Conservation (phyloP, 78 protist species). For the Protostelium mycophagum region DNA sequence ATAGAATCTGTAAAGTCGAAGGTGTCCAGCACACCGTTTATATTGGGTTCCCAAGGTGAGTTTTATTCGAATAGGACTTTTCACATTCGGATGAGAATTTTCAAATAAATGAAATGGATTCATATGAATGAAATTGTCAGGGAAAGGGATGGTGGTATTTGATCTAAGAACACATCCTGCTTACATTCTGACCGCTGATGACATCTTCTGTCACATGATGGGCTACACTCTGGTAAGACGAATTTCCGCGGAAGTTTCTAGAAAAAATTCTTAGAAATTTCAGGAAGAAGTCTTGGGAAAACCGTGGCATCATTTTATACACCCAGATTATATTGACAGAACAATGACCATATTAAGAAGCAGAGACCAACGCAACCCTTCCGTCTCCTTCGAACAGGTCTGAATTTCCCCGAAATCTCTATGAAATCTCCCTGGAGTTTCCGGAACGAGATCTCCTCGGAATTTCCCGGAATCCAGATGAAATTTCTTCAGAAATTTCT, state of each 20-base stretch:
- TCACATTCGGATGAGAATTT: no score
- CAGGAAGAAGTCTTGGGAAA: neutral
- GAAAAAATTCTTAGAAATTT: neutral
- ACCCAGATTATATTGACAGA: neutral
- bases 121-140: no score
- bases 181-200: neutral
- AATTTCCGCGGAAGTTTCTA: neutral
- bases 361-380: neutral
- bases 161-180: neutral
- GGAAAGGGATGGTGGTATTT: neutral
- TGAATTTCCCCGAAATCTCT: no score
- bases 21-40: neutral
- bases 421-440: no score
- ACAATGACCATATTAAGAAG: neutral
- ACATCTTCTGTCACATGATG: neutral
- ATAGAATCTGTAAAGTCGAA: neutral
- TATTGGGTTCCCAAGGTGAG: neutral
- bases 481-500: no score
- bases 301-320: neutral
- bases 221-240: neutral
- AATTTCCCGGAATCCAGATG: no score
- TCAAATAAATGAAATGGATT: no score
- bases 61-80: neutral
- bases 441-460: no score
- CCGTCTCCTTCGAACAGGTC: neutral